Evolutionary conservation across 202 grass and related monocot genomes (phyloP).

Genomic region (Zizania palustris): DNA sequence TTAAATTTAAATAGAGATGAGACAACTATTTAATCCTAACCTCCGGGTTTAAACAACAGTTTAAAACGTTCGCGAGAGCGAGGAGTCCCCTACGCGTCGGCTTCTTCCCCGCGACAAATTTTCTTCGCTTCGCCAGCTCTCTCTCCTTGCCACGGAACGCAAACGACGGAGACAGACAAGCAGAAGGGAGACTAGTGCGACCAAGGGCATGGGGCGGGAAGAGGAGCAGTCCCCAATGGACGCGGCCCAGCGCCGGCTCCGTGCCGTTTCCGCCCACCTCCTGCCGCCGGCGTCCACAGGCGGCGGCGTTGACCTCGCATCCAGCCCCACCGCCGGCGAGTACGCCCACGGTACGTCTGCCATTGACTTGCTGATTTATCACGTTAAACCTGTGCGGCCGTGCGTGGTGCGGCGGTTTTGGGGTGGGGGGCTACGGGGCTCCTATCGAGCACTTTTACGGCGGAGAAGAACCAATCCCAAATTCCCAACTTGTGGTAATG

Average conservation of each 20-base stretch:
- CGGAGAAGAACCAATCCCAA: neutral
- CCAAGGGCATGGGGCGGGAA: neutral
- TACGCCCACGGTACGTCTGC: conserved; percentile 64
- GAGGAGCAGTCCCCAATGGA: conserved; percentile 46
- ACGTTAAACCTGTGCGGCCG: neutral
- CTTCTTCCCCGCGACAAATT: neutral
- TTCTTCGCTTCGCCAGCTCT: neutral
- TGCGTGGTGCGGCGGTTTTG: neutral
- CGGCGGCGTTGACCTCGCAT: conserved; percentile 27
- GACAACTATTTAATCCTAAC: no score
- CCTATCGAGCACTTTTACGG: neutral
- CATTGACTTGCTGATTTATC: neutral
- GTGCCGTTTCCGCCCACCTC: conserved; percentile 67
- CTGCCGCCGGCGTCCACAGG: conserved; percentile 14
- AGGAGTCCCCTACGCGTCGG: neutral
- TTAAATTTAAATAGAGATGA: no score
- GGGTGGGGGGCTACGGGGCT: neutral
- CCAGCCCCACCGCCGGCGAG: conserved; percentile 69
- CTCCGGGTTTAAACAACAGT: neutral
- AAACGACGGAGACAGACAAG: neutral
- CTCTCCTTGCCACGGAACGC: neutral
- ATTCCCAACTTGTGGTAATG: neutral
- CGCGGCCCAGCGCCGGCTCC: conserved; percentile 56
- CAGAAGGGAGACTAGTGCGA: neutral
- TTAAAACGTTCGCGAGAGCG: neutral